Evolutionary conservation across 805 yeast genomes (phyloP), one percentile per base, ranked within the genome.

Genomic region (Schizosaccharomyces japonicus): DNA sequence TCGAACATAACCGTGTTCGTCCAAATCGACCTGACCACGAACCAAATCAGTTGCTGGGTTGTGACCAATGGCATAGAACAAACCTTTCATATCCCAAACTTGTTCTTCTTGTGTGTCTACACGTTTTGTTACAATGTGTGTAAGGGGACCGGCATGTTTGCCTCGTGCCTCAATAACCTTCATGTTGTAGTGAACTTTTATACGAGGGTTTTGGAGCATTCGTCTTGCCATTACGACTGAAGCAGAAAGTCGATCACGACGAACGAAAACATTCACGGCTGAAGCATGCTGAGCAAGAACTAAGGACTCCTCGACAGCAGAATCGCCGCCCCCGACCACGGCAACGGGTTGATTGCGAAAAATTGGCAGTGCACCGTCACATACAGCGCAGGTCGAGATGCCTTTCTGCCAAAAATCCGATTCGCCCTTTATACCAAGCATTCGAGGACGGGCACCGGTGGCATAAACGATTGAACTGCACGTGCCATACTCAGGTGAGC

Each of bases 351-450:
- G 80, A 71, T 90, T 80, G 72, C 96, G 81, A 70, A 90, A 90
- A 57, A 90, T 85, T 56, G 99, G 99, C 46, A 90, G 93, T 29
- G 99, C 99, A 66, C 99, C 99, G 63, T 90, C 99, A 68, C 99
- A 90, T 52, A 90, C 98, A 36, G 99, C 99, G 71, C 99, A 90
- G 15, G 99, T 98, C 55, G 94, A 81, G 56, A 90, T 90, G 64
- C 99, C 99, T 63, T 79, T 80, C 70, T 90, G 99, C 99, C 99
- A 90, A 74, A 87, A 90, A 31, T 73, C 72, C 55, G 90, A 96
- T 69, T 90, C 98, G 57, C 99, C 99, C 50, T 95, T 94, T 52
- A 90, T 69, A 61, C 73, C 66, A 66, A 90, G 72, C 70, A 98
- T 81, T 72, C 78, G 83, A 50, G 99, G 98, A 36, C 94, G 79